Conservation (phyloP, 2,329 filamentous ascomycete genomes). For the Ascochyta rabiei region DNA sequence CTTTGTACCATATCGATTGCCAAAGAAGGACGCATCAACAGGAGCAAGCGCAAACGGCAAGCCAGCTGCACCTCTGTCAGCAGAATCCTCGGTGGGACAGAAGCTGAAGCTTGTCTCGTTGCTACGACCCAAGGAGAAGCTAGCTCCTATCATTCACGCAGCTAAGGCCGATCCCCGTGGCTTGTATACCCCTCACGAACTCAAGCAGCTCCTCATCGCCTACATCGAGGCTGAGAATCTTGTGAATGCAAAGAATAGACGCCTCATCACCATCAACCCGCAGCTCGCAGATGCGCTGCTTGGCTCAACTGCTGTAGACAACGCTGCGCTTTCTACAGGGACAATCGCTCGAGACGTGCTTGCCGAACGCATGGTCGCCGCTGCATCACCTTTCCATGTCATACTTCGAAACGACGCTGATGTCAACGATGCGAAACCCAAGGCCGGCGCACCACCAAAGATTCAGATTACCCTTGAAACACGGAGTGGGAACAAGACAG, state of each 20-base stretch:
- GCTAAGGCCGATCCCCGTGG: slow-evolving; percentile 57
- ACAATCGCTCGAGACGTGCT: slow-evolving; percentile 65
- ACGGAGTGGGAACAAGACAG: slow-evolving; percentile 69
- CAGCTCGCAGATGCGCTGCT: slow-evolving; percentile 68
- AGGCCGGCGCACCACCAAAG: slow-evolving; percentile 65
- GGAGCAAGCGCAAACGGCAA: slow-evolving; percentile 46
- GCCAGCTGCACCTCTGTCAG: slow-evolving; percentile 48
- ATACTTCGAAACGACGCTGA: slow-evolving; percentile 59
- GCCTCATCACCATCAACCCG: slow-evolving; percentile 66
- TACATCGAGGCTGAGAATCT: slow-evolving; percentile 66
- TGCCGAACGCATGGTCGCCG: slow-evolving; percentile 63
- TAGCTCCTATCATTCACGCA: slow-evolving; percentile 61
- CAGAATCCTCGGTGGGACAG: slow-evolving; percentile 54
- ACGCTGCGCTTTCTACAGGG: slow-evolving; percentile 62
- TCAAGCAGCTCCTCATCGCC: slow-evolving; percentile 61
- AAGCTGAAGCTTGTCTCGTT: slow-evolving; percentile 59
- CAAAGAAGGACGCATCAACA: slow-evolving; percentile 58
- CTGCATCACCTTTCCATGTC: slow-evolving; percentile 62
- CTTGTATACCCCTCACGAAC: slow-evolving; percentile 65
- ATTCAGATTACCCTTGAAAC: slow-evolving; percentile 66
- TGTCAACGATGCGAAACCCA: slow-evolving; percentile 59
- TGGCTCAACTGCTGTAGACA: slow-evolving; percentile 59
- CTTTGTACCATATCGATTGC: slow-evolving; percentile 68
- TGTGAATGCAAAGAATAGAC: slow-evolving; percentile 63
- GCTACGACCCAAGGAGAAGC: slow-evolving; percentile 63